Evolutionary conservation across 495 filamentous ascomycete species (phyloP), one percentile per base, ranked within the genome.

Genomic region (Cryomyces minteri): DNA sequence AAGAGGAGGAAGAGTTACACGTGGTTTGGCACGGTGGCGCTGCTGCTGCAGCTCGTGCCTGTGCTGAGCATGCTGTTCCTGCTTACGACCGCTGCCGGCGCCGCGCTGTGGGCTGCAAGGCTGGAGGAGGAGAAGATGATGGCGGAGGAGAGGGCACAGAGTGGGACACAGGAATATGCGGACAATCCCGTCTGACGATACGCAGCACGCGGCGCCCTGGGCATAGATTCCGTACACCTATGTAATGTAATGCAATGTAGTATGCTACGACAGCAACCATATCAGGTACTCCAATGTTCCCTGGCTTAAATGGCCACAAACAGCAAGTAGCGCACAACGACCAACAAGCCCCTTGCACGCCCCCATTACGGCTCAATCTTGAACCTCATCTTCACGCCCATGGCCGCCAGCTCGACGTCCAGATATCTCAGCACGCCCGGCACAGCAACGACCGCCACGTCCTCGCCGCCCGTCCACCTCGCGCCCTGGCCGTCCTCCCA

Each of bases 401-500:
- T 96, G 38, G 86, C 83, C 38, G 84, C 82, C 51, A 98, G 65
- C 59, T 98, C 90, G 5, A 93, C 88, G 69, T 98, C 90, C 49
- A 98, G 59, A 67, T 84, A 96, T 62, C 79, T 80, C 53, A 98
- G 62, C 41, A 93, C 90, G 45, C 87, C 88, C 0, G 90, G 90
- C 42, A 98, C 82, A 43, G 82, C 86, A 48, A 96, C 86, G 40
- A 88, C 63, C 30, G 90, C 88, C 4, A 88, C 88, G 55, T 95
- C 74, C 41, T 84, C 81, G 44, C 90, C 90, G 11, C 90, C 92
- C 29, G 84, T 71, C 71, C 77, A 94, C 48, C 77, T 74, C 40
- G 70, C 64, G 0, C 88, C 88, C 50, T 78, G 67, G 1, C 86
- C 87, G 65, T 96, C 90, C 56, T 94, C 88, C 90, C 90, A 98